Evolutionary conservation across 2,329 filamentous ascomycete genomes (phyloP).

Genomic region (Venturia nashicola): DNA sequence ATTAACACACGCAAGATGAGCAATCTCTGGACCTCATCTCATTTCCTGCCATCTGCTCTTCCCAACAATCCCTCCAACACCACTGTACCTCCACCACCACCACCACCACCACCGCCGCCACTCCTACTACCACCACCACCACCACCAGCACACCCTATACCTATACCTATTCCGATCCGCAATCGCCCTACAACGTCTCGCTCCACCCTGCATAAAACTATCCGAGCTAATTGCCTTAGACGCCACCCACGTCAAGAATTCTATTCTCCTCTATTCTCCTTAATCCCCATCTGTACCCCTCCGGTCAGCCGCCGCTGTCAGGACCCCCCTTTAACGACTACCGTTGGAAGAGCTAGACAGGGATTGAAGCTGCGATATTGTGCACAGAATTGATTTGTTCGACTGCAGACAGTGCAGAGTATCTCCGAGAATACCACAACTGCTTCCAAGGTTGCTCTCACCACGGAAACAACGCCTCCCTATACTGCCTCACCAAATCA

Average conservation of each 20-base stretch:
- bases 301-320: neutral
- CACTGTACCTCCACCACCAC: too few species aligned
- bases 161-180: neutral
- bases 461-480: neutral
- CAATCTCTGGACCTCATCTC: neutral
- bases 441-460: neutral
- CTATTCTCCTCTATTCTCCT: neutral
- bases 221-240: neutral
- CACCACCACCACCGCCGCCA: neutral
- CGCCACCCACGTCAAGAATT: neutral
- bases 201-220: neutral
- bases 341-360: neutral
- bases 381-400: neutral
- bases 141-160: neutral
- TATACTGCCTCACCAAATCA: neutral
- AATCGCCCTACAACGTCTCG: neutral
- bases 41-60: neutral
- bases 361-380: neutral
- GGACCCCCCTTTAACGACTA: neutral
- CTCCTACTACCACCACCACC: neutral
- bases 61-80: neutral
- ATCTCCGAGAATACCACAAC: neutral
- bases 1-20: neutral
- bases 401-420: neutral
- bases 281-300: neutral